phyloP scores from a whole-genome alignment of 73 alveolate genomes.

The Paramecium sonneborni region DNA sequence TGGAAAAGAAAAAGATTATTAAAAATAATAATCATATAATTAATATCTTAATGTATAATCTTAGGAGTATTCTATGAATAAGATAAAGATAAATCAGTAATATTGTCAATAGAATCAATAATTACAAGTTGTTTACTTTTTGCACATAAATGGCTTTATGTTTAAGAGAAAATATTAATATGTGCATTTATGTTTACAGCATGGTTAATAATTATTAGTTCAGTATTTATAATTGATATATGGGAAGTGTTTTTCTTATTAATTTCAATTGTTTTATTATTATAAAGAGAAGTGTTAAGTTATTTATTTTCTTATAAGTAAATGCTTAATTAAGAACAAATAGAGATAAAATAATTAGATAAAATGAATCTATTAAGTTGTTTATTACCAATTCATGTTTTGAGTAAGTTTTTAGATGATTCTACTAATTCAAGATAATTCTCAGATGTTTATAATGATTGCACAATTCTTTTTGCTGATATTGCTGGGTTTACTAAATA shows the following conservation, averaged over 20 bases:
- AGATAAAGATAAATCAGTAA: neutral
- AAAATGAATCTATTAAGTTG: constrained; percentile 59
- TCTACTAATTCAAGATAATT: neutral
- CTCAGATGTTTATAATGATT: constrained; percentile 57
- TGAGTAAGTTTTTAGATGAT: constrained; percentile 55
- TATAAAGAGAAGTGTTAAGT: constrained; percentile 31
- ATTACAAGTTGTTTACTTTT: neutral
- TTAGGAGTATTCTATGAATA: constrained; percentile 28
- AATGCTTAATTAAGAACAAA: constrained; percentile 11
- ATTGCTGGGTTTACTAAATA: constrained; percentile 69
- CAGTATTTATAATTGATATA: neutral
- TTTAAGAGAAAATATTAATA: constrained; percentile 28
- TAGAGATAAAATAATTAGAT: constrained; percentile 49
- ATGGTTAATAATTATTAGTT: constrained; percentile 25
- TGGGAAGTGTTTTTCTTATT: constrained; percentile 10
- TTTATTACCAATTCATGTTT: constrained; percentile 58
- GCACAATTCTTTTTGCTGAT: constrained; percentile 67
- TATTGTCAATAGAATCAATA: neutral
- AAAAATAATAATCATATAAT: neutral
- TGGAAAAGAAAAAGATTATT: constrained; percentile 37
- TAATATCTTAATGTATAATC: neutral
- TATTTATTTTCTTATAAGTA: neutral
- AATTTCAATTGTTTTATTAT: neutral
- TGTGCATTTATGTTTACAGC: constrained; percentile 1
- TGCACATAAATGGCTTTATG: constrained; percentile 33